These are phyloP conservation scores for Raffaelea deltoideospora DNA, from an alignment of 2,329 filamentous ascomycete species.

Conservation along the genomic window DNA sequence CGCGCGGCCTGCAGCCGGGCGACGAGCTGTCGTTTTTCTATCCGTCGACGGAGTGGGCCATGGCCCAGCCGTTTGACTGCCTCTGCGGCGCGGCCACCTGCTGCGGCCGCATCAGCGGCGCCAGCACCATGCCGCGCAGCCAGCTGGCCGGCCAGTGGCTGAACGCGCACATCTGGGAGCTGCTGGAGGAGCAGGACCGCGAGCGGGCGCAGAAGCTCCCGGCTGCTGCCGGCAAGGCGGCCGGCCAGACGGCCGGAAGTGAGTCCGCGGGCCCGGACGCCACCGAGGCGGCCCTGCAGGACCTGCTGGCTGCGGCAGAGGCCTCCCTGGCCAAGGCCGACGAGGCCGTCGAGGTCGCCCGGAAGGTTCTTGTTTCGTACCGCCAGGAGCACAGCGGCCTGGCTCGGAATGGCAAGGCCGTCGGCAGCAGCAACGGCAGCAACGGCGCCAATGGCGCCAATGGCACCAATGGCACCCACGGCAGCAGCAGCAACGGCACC, in stretches of 20 bases:
- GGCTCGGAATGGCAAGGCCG: not conserved
- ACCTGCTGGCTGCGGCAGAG: conserved; percentile 29
- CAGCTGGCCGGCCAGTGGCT: conserved; percentile 45
- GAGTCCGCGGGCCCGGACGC: conserved; percentile 18
- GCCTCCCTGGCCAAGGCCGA: conserved; percentile 29
- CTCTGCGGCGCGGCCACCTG: conserved; percentile 42
- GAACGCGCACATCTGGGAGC: conserved; percentile 43
- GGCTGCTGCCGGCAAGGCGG: not conserved
- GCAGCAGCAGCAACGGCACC: conserved; percentile 3
- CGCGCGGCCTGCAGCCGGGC: conserved; percentile 35
- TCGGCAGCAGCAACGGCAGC: conserved; percentile 4
- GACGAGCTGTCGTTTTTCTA: conserved; percentile 60
- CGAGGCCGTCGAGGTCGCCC: conserved; percentile 29
- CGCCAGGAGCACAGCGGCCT: not conserved
- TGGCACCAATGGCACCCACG: conserved; percentile 6
- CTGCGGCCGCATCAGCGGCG: conserved; percentile 46
- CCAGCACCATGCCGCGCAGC: conserved; percentile 38
- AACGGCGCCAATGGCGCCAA: conserved; percentile 1
- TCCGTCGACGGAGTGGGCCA: conserved; percentile 58
- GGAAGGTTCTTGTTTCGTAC: conserved; percentile 26
- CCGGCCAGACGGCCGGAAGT: too few relatives aligned
- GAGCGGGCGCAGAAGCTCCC: conserved; percentile 1
- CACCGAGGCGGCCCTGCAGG: conserved; percentile 25
- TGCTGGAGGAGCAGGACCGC: conserved; percentile 20
- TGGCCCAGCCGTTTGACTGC: conserved; percentile 58